Evolutionary conservation across 306 rosid species (phyloP).

Genomic region (Prunus davidiana): DNA sequence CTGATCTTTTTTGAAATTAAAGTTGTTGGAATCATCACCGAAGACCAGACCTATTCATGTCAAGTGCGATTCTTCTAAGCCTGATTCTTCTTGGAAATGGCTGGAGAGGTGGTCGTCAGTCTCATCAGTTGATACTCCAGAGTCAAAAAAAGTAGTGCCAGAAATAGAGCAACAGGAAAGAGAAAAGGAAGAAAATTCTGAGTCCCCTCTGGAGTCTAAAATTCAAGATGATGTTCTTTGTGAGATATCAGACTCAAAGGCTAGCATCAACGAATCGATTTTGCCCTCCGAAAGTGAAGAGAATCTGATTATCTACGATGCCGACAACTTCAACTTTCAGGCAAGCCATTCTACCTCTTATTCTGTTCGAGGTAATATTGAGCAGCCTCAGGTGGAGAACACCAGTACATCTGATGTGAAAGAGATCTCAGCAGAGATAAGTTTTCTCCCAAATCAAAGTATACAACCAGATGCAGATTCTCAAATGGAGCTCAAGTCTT

Average conservation of each 20-base stretch:
- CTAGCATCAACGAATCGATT: constrained; percentile 30
- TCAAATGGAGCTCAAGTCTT: constrained; percentile 34
- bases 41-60: constrained; percentile 61
- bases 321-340: constrained; percentile 44
- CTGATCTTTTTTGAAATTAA: neutral
- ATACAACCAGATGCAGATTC: constrained; percentile 31
- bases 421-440: constrained; percentile 30
- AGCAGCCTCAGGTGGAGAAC: constrained; percentile 41
- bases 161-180: constrained; percentile 36
- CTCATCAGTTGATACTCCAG: constrained; percentile 40
- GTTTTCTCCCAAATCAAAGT: constrained; percentile 33
- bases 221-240: constrained; percentile 35
- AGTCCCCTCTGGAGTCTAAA: constrained; percentile 34
- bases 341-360: constrained; percentile 32
- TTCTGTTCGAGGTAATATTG: constrained; percentile 34
- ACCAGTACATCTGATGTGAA: constrained; percentile 34
- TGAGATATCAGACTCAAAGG: constrained; percentile 42
- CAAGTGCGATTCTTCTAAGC: constrained; percentile 78
- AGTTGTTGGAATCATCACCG: constrained; percentile 81
- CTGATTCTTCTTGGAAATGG: constrained; percentile 94
- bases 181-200: constrained; percentile 26
- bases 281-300: constrained; percentile 62
- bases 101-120: constrained; percentile 93
- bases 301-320: constrained; percentile 38
- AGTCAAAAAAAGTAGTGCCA: constrained; percentile 28